Base-by-base conservation (phyloP, 306 rosid genomes). In the Fagus sylvatica region DNA sequence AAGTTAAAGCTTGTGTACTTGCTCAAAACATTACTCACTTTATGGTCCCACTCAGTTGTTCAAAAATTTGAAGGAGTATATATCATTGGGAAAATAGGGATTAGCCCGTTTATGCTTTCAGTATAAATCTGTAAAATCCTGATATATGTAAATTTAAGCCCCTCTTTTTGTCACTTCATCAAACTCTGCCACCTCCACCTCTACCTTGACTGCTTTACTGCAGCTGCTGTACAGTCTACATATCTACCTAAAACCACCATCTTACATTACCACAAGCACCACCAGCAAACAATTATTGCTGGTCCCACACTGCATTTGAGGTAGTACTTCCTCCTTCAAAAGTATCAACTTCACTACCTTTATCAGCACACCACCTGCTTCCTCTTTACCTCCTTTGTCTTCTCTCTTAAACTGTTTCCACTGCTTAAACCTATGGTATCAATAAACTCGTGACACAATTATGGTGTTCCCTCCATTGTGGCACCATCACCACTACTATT, bases 1-100 rank as follows among this genome's bases (percentile, higher is more conserved):
- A 37, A 46, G 68, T 76, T 73, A 17, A 7, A 60, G 33, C 48
- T 75, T 57, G 39, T 69, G 49, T 73, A 34, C 79, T 30, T 54
- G 66, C 36, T 7, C 13, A 8, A 39, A 37, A 15, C 12, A 1
- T 65, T 39, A 65, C 64, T 53, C 3, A 17, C 19, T 40, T 39
- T 68, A 57, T 41, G 19, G 40, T 36, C 33, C 59, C 30, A 61
- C 36, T 59, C n/a, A 33, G 53, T 41, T 46, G 34, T 62, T 49
- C 12, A 48, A 11, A 22, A 6, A 7, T 61, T 71, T 8, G 3
- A 34, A 32, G 32, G 6, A 65, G 32, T 39, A 16, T 34, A 16
- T n/a, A 39, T 39, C 5, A n/a, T 65, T 65, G 8, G 11, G 4
- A 65, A 2, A 15, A 6, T 62, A 12, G 10, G 13, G 43, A 60